Base-by-base conservation (phyloP, 2,329 filamentous ascomycete genomes). In the Penicillium verrucosum region DNA sequence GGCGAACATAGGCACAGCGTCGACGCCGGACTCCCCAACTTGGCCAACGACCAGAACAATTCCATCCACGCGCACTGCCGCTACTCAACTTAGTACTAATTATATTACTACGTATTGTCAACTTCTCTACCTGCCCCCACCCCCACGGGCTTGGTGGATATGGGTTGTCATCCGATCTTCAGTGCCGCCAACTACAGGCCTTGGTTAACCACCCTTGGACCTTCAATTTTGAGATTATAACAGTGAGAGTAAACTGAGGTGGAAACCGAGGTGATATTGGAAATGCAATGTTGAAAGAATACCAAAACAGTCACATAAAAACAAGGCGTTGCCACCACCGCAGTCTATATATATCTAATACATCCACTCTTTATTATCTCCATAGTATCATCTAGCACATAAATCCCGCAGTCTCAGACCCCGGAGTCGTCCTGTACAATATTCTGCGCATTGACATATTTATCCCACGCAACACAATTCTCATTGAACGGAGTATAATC, bases 1-100 rank as follows among this genome's bases (percentile, higher is more conserved):
- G 4, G 54, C 56, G 37, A 70, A 58, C 38, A 54, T 25, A 18
- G 43, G 25, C 30, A 54, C 51, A 25, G 10, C 21, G 1, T 54
- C 43, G 5, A 25, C 27, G 5, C 18, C 30, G 3, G 41, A 43
- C n/a, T 47, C 42, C 7, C 51, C 51, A n/a, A 47, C 51, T 16
- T 25, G 32, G 23, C 51, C 51, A 27, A 47, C 14, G 18, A 41
- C 34, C 11, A 47, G 21, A 37, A 54, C 34, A 30, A 54, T 42
- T 12, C 42, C 43, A 54, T 54, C 43, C 27, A 46, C 18, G 6
- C 51, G 30, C 21, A 46, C 51, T 18, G 42, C 21, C 21, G 34
- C 51, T 11, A 47, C 3, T 21, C 21, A 21, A 21, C 18, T 18
- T 18, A 18, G 18, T 18, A 18, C 18, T 18, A 18, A 18, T 18